Conservation (phyloP, 371 early-diverging fungal genomes). For the Mucor mucedo region DNA sequence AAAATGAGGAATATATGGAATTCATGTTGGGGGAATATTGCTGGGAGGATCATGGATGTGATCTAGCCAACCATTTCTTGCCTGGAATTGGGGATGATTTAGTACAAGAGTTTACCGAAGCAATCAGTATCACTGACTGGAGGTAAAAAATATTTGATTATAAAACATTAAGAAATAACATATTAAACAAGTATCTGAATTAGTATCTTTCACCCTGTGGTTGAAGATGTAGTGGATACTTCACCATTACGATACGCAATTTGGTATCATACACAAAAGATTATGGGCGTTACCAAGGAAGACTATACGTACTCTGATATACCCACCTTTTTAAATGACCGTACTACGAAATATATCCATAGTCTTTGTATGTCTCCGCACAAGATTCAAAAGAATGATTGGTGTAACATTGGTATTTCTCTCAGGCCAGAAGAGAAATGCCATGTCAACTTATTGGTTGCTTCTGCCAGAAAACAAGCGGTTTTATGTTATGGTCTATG, state of each 20-base stretch:
- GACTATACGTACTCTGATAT: constrained; percentile 64
- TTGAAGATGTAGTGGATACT: constrained; percentile 62
- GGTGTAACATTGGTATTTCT: constrained; percentile 62
- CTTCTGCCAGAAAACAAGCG: constrained; percentile 67
- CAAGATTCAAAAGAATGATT: constrained; percentile 53
- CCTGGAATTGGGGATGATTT: constrained; percentile 65
- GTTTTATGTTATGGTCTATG: constrained; percentile 60
- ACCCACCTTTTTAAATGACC: constrained; percentile 51
- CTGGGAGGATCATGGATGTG: constrained; percentile 73
- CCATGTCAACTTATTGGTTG: constrained; percentile 65
- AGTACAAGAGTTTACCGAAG: constrained; percentile 65
- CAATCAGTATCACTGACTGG: constrained; percentile 67
- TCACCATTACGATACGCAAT: constrained; percentile 67
- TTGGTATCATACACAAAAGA: constrained; percentile 65
- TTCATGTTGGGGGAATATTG: constrained; percentile 67
- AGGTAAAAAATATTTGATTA: constrained; percentile 30
- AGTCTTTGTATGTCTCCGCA: constrained; percentile 54
- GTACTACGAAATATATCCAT: constrained; percentile 55
- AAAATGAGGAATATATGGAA: constrained; percentile 47
- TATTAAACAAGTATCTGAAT: too few relatives aligned
- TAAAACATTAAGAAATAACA: background rate
- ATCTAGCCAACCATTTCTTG: constrained; percentile 63
- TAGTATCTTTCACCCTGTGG: constrained; percentile 52
- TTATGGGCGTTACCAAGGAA: constrained; percentile 66
- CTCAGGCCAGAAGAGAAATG: constrained; percentile 73